Conservation (phyloP, 164 flowering plant genomes). For the Buxus sempervirens region DNA sequence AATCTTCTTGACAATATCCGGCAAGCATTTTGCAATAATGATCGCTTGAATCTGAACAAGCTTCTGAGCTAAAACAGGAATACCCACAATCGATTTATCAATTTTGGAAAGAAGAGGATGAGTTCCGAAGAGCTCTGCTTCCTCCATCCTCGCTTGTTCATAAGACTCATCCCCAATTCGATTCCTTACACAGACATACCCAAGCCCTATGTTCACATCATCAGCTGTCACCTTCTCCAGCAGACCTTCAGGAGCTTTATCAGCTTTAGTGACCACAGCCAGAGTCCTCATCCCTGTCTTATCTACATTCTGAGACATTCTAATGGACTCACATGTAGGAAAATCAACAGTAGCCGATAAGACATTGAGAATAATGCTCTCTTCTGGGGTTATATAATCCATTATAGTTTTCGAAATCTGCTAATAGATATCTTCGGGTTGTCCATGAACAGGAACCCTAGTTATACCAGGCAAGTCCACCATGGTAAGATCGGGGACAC, state of each 20-base stretch:
- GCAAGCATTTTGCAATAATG: too few relatives aligned
- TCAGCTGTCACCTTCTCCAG: too few relatives aligned
- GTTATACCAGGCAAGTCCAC: slow-evolving; percentile 2
- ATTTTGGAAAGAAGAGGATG: slow-evolving; percentile 23
- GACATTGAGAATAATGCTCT: too few relatives aligned
- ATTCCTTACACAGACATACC: too few relatives aligned
- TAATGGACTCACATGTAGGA: too few relatives aligned
- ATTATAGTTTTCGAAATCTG: slow-evolving; percentile 1
- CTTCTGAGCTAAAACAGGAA: slow-evolving; percentile 24
- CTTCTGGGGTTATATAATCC: slow-evolving; percentile 2
- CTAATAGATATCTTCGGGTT: slow-evolving; percentile 8
- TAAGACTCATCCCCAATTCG: too few relatives aligned
- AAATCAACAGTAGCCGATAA: too few relatives aligned
- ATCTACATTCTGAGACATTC: too few relatives aligned
- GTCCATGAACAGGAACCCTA: too few relatives aligned
- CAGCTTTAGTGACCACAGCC: slow-evolving; percentile 6
- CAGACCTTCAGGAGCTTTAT: slow-evolving; percentile 10
- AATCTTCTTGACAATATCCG: too few relatives aligned
- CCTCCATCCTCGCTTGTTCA: slow-evolving; percentile 24
- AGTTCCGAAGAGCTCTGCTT: slow-evolving; percentile 13
- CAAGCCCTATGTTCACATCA: too few relatives aligned
- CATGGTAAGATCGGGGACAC: slow-evolving; percentile 4
- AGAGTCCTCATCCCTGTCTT: too few relatives aligned
- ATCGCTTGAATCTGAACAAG: slow-evolving; percentile 21
- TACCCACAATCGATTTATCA: slow-evolving; percentile 23